Evolutionary conservation across 768 basidiomycete genomes (phyloP).

Genomic region (Paxillus ammoniavirescens): DNA sequence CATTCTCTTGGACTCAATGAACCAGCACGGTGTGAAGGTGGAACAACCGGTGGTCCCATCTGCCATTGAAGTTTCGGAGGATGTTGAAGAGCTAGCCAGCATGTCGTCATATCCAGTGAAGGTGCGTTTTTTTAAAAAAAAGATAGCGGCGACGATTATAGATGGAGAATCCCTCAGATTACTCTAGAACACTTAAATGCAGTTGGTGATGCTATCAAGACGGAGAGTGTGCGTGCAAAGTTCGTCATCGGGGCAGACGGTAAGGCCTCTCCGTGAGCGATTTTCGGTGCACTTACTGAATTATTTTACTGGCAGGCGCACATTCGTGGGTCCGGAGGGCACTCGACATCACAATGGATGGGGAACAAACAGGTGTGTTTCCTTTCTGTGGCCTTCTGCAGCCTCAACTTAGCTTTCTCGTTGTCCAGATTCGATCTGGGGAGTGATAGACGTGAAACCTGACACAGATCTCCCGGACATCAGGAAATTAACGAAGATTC

Average conservation of each 20-base stretch:
- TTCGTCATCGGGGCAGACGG: conserved; percentile 29
- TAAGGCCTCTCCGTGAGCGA: background rate
- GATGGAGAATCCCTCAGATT: background rate
- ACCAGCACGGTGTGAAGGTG: conserved; percentile 20
- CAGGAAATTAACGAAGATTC: conserved; percentile 55
- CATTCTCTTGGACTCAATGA: conserved; percentile 35
- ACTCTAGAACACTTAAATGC: background rate
- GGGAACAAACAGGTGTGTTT: conserved; percentile 35
- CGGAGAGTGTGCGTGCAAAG: conserved; percentile 23
- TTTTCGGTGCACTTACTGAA: no score
- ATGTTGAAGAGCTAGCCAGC: conserved; percentile 33
- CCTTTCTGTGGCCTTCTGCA: background rate
- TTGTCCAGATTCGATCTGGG: conserved; percentile 63
- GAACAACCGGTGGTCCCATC: conserved; percentile 28
- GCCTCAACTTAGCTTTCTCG: conserved; percentile 14
- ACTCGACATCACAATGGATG: conserved; percentile 40
- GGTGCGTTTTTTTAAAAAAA: background rate
- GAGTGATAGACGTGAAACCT: conserved; percentile 65
- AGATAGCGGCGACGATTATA: no score
- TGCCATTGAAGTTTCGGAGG: conserved; percentile 24
- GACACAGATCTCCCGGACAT: conserved; percentile 71
- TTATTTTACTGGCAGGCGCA: conserved; percentile 21
- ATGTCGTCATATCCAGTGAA: conserved; percentile 12
- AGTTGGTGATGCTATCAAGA: conserved; percentile 25
- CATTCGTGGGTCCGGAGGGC: conserved; percentile 40